Evolutionary conservation across 2,329 filamentous ascomycete genomes (phyloP), one percentile per base, ranked within the genome.

Genomic region (Ophiostoma sp.): DNA sequence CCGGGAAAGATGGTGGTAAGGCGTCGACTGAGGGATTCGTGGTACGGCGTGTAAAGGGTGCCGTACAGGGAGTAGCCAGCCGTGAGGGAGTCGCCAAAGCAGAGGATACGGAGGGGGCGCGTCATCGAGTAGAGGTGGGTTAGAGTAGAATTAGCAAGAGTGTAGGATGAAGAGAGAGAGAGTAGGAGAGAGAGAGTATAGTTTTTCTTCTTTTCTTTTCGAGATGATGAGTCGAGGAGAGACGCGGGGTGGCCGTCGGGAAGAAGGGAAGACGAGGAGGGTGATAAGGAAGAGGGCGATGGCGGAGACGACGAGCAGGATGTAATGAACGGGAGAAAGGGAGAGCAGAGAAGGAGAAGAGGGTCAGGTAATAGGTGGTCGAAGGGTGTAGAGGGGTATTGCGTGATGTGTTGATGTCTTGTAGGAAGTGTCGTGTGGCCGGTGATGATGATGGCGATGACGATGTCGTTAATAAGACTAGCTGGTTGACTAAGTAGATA

Each of bases 21-120:
- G 66, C 81, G 74, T 70, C 78, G 73, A 4, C 49, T 55, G 14
- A 90, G 77, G 68, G 78, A 78, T 38, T 75, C 73, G 5, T 80
- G 79, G 77, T 89, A 90, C 0, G 87, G 85, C 69, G 85, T 80
- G 62, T 77, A 78, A 4, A 75, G 38, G 14, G 76, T 66, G 27
- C 83, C 84, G 63, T 72, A 77, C 69, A 71, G 66, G 42, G 79
- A 78, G 75, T 79, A 87, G 58, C 87, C 87, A 12, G 79, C 80
- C 5, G 87, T 89, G 63, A 90, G 81, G 52, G 85, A 88, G 80
- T 88, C 82, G 75, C 87, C 87, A 76, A 89, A 86, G 79, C 86
- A 88, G 70, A 89, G 81, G 73, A 89, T 82, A 73, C 81, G 80
- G 41, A 87, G 78, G 42, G 77, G 75, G 14, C 66, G 69, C n/a